Base-by-base conservation (phyloP, 2,329 filamentous ascomycete genomes). In the Exophiala sideris region DNA sequence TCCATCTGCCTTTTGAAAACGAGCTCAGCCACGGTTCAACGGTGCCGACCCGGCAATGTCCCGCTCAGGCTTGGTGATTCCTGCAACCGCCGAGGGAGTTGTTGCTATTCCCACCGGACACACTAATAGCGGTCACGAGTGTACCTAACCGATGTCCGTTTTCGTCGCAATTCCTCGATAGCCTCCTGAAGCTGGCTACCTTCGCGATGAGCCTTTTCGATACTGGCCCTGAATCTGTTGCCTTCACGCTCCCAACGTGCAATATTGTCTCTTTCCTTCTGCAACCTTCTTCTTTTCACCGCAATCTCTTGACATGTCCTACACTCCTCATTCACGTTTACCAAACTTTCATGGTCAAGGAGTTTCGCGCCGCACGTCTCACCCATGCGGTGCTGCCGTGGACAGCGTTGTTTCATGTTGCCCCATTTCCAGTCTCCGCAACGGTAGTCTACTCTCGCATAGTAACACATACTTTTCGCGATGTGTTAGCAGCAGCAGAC, bases 341-440 rank as follows among this genome's bases (percentile, higher is more conserved):
- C 51, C 32, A 62, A 36, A 40, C 56, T 57, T 10, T 63, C 54
- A 3, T 21, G 38, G 33, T 60, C 49, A 14, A 52, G 42, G 5
- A 63, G 49, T 39, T 56, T 62, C 11, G 57, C 54, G 24, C 61
- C 59, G 45, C 62, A 64, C 18, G 52, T 58, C 45, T 64, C 62
- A 44, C 62, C 62, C 8, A 63, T 64, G 5, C 62, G 59, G 49
- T 59, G 61, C 45, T 64, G 57, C 33, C 57, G 59, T 41, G 45
- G 55, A 52, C 62, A 64, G 39, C 61, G 56, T 24, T 59, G 48
- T 52, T 61, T 62, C 62, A 64, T 62, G 48, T 64, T 64, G n/a
- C 62, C 62, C 62, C 62, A 64, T 58, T 51, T 62, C 61, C 61
- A 63, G 44, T 64, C 62, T 35, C 61, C 57, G 48, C 62, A 64